Percentiles rank a stretch among this genome's conserved stretches.
These are phyloP conservation scores for Helenozyma baotianmanensis DNA, from an alignment of 805 yeast species.

Conservation along the genomic window DNA sequence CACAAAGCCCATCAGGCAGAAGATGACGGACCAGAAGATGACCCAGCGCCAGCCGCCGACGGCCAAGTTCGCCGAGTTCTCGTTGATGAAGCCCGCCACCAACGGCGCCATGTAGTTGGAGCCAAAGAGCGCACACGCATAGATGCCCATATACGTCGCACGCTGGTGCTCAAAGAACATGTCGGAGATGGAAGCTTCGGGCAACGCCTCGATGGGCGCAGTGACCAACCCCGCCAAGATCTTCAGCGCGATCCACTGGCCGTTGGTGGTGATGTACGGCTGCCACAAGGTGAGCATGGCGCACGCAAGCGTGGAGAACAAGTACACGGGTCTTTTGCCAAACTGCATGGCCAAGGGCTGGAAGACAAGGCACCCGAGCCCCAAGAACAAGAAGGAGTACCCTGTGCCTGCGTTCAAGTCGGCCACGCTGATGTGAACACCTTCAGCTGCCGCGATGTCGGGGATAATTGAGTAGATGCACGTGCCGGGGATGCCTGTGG, in stretches of 20 bases:
- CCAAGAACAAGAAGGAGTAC: conserved; percentile 12
- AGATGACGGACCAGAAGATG: conserved; percentile 12
- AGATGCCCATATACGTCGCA: conserved; percentile 15
- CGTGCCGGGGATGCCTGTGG: conserved; percentile 32
- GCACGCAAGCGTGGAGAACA: conserved; percentile 36
- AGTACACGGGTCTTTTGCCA: conserved; percentile 45
- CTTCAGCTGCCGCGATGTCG: conserved; percentile 11
- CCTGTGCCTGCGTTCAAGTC: conserved; percentile 15
- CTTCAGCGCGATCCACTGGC: conserved; percentile 15
- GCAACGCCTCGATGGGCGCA: conserved; percentile 44
- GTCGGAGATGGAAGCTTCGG: conserved; percentile 47
- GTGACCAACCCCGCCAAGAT: conserved; percentile 23
- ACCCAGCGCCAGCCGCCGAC: conserved; percentile 16
- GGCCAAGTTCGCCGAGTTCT: conserved; percentile 4
- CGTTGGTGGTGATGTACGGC: conserved; percentile 31
- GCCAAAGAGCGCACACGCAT: conserved; percentile 22
- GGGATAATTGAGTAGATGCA: conserved; percentile 14
- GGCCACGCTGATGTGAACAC: conserved; percentile 11
- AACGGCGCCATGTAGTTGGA: conserved; percentile 14
- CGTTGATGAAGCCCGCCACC: conserved; percentile 17
- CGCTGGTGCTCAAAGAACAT: conserved; percentile 48
- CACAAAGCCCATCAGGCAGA: conserved; percentile 6
- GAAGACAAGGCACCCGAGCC: conserved; percentile 43
- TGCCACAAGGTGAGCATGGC: conserved; percentile 38
- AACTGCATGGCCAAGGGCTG: conserved; percentile 49